phyloP scores from a whole-genome alignment of 371 early-diverging fungal genomes.

The Mucor sp. region DNA sequence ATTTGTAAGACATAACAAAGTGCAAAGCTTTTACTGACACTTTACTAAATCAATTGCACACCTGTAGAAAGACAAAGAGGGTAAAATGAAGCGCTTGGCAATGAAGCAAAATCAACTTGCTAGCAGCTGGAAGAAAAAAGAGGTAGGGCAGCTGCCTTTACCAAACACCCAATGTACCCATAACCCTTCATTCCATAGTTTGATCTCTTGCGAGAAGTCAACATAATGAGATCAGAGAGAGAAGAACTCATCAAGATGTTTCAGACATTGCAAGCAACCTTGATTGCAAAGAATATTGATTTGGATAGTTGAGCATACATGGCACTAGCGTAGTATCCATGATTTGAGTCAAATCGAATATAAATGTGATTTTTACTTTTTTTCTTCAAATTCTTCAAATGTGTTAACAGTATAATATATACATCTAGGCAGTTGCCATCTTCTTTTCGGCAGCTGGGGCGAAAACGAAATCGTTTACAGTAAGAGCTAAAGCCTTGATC shows the following conservation, averaged over 20 bases:
- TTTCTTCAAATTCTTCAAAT: neutral
- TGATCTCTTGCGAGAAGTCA: neutral
- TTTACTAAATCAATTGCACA: neutral
- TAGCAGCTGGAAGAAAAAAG: neutral
- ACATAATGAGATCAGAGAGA: neutral
- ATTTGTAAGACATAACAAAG: neutral
- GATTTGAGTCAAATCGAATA: neutral
- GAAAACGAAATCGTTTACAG: conserved; percentile 39
- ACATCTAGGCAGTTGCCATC: conserved; percentile 2
- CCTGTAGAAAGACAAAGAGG: neutral
- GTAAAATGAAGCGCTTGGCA: neutral
- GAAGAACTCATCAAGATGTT: neutral
- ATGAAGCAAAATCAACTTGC: neutral
- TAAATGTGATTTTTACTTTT: neutral
- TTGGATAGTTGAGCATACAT: neutral
- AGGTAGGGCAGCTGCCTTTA: neutral
- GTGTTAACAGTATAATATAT: neutral
- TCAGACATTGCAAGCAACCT: neutral
- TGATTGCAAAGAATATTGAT: neutral
- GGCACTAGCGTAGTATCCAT: too few species aligned
- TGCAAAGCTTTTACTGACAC: neutral
- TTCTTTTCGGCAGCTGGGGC: conserved; percentile 21
- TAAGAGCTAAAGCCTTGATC: conserved; percentile 38
- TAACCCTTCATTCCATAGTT: neutral
- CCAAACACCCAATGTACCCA: neutral